Percentiles rank a stretch among this genome's conserved stretches.
Conservation (phyloP, 768 basidiomycete species). For the Amanita exitialis region DNA sequence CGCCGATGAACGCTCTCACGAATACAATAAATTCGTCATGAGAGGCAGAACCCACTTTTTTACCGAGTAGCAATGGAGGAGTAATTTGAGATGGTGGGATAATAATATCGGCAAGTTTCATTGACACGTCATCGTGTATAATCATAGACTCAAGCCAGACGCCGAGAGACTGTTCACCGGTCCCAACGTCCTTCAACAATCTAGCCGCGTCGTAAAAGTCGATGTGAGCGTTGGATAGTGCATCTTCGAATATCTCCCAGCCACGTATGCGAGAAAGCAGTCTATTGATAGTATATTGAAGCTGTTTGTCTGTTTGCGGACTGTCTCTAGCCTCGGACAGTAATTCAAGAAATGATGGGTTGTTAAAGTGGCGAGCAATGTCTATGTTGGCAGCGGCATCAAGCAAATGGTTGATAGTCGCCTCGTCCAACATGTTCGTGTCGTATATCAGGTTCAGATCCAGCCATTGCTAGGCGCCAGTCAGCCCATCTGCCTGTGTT, state of each 20-base stretch:
- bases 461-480: constrained; percentile 38
- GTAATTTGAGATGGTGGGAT: constrained; percentile 20
- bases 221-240: constrained; percentile 41
- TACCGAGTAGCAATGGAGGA: constrained; percentile 29
- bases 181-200: constrained; percentile 50
- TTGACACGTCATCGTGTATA: constrained; percentile 40
- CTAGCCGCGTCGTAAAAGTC: constrained; percentile 38
- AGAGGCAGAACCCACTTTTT: constrained; percentile 18
- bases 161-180: constrained; percentile 59
- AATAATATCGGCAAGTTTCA: constrained; percentile 33
- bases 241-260: constrained; percentile 55
- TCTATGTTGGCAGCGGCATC: constrained; percentile 59
- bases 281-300: constrained; percentile 35
- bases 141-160: constrained; percentile 67
- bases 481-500: background rate
- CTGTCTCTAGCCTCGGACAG: constrained; percentile 28
- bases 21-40: constrained; percentile 57
- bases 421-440: constrained; percentile 38
- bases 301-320: constrained; percentile 26
- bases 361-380: constrained; percentile 44
- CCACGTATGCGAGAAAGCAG: constrained; percentile 41
- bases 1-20: constrained; percentile 57
- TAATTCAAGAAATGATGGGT: constrained; percentile 30
- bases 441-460: constrained; percentile 49
- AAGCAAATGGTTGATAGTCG: constrained; percentile 44